Evolutionary conservation across 2,329 filamentous ascomycete genomes (phyloP), one percentile per base, ranked within the genome.

Genomic region (Alternaria solani): DNA sequence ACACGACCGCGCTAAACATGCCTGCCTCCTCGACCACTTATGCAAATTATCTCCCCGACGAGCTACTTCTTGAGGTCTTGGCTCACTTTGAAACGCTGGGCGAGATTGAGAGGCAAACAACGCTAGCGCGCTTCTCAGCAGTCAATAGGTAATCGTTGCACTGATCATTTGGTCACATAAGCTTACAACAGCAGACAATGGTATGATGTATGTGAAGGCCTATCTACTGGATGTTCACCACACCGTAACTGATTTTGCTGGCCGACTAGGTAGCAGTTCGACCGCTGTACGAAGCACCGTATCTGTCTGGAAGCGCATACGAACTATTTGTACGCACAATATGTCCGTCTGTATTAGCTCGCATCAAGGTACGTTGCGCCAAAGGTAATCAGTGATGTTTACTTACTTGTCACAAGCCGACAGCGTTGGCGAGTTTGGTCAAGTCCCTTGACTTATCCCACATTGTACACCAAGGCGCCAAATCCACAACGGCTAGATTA

Each of bases 391-490:
- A 20, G 32, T 14, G 5, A 16, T 18, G n/a, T 11, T 11, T 49
- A 20, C 46, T 49, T 26, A 49, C 46, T 14, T 36, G 16, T 36
- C 14, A n/a, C 20, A 41, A 82, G 32, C 82, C 81, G 56, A 82
- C 80, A 51, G 81, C 82, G 14, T 66, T 84, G 41, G 82, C 83
- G 0, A 75, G 75, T n/a, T 73, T 87, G 44, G 83, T 89, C 14
- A 81, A 81, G 36, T 70, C 76, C 11, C 78, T 89, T 38, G 80
- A 88, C 67, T 80, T 89, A 74, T 80, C 81, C 11, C 66, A 73
- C 41, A 81, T 89, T 16, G 86, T 88, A 2, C 86, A 89, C 66
- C 84, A 88, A 65, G 85, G 85, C 61, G 84, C 81, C 57, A 87
- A 85, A 65, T 85, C 84, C 51, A 74, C 83, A 9, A 89, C 87